Evolutionary conservation across 345 rosid genomes (phyloP).

Genomic region (Cardamine resedifolia): DNA sequence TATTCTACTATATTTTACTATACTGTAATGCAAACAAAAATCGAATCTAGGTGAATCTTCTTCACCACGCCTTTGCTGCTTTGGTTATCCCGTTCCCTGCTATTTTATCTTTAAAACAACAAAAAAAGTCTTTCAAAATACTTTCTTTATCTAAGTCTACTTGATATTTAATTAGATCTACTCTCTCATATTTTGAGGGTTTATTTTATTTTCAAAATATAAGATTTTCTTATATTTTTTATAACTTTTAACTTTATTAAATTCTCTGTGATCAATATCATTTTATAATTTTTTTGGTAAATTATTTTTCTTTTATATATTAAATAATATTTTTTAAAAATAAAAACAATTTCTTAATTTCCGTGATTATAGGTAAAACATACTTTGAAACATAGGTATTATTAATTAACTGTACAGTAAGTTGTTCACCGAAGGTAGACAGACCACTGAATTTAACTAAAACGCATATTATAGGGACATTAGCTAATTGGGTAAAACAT

Average conservation of each 20-base stretch:
- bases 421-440: constrained; percentile 4
- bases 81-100: constrained; percentile 19
- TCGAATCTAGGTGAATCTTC: constrained; percentile 37
- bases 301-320: too few relatives aligned
- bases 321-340: too few relatives aligned
- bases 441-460: constrained; percentile 8
- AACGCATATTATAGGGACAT: neutral
- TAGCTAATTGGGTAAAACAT: neutral
- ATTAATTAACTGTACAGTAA: neutral
- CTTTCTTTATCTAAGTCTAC: neutral
- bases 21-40: constrained; percentile 17
- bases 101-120: too few relatives aligned
- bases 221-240: too few relatives aligned
- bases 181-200: too few relatives aligned
- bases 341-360: too few relatives aligned
- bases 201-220: too few relatives aligned
- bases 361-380: too few relatives aligned
- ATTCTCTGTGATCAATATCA: too few relatives aligned
- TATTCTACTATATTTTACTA: neutral
- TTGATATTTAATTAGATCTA: neutral
- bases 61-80: constrained; percentile 31
- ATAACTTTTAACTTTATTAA: too few relatives aligned
- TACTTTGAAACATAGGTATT: too few relatives aligned
- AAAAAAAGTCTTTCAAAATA: neutral
- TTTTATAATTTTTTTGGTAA: too few relatives aligned